Conservation (phyloP, 2,329 filamentous ascomycete genomes). For the Drechslera avenae region DNA sequence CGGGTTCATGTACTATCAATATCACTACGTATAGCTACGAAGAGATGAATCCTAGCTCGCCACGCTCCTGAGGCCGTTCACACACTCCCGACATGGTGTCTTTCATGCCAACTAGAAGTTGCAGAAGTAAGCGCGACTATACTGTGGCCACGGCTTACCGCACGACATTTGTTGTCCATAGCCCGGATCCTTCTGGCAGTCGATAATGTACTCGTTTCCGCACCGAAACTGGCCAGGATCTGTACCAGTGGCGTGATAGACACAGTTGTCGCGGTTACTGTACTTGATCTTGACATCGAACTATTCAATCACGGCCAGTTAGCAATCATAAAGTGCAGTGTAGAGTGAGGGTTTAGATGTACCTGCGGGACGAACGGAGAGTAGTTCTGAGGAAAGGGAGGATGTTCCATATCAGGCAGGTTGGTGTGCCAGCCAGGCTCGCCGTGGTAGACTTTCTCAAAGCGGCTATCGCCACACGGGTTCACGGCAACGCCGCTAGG, state of each 20-base stretch:
- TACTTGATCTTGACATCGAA: not conserved
- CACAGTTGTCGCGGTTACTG: not conserved
- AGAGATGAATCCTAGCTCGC: not conserved
- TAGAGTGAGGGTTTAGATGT: not conserved
- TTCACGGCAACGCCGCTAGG: conserved; percentile 2
- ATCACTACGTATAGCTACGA: no score
- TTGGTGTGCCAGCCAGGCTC: not conserved
- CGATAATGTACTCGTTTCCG: conserved; percentile 1
- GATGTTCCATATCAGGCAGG: not conserved
- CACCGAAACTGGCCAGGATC: not conserved
- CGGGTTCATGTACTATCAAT: no score
- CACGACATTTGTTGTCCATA: not conserved
- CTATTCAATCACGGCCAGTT: not conserved
- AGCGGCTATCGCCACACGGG: conserved; percentile 1
- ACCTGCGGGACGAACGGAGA: not conserved
- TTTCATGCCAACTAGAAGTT: not conserved
- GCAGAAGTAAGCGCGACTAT: not conserved
- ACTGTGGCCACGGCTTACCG: not conserved
- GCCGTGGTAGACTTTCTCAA: conserved; percentile 3
- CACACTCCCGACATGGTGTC: not conserved
- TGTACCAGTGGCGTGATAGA: not conserved
- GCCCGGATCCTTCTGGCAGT: not conserved
- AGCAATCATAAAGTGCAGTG: not conserved
- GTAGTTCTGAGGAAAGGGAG: not conserved
- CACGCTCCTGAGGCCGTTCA: not conserved